These are phyloP conservation scores for Hordeum marinum DNA, from an alignment of 176 grass and related monocot species.

Conservation along the genomic window DNA sequence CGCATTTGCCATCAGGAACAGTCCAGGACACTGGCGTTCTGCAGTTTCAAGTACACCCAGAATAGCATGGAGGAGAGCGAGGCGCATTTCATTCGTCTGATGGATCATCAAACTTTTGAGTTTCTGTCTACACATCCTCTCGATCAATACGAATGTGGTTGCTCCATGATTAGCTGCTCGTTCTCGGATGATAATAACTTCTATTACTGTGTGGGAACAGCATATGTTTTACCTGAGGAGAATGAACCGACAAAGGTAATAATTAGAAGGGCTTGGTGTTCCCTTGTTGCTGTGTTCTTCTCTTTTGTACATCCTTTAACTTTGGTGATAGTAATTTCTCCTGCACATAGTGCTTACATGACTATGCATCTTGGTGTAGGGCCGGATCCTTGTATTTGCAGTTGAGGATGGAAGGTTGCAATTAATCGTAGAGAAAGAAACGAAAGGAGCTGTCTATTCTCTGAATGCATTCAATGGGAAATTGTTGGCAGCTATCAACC, in stretches of 20 bases:
- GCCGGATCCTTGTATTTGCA: slow-evolving; percentile 83
- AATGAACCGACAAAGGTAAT: slow-evolving; percentile 89
- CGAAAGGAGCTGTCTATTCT: slow-evolving; percentile 81
- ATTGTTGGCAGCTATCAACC: slow-evolving; percentile 89
- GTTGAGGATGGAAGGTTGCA: slow-evolving; percentile 85
- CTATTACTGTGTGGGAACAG: slow-evolving; percentile 91
- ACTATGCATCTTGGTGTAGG: slow-evolving; percentile 40
- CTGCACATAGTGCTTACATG: slow-evolving; percentile 12
- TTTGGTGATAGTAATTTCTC: not conserved
- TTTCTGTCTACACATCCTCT: slow-evolving; percentile 65
- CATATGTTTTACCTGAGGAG: slow-evolving; percentile 92
- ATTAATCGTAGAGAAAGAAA: slow-evolving; percentile 90
- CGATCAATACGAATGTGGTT: slow-evolving; percentile 79
- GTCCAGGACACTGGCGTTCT: slow-evolving; percentile 72
- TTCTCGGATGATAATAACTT: slow-evolving; percentile 85
- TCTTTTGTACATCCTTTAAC: not conserved
- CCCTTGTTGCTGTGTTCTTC: not conserved
- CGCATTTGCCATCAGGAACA: slow-evolving; percentile 92
- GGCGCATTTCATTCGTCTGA: slow-evolving; percentile 67
- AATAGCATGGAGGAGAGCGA: slow-evolving; percentile 62
- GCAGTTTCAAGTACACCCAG: slow-evolving; percentile 53
- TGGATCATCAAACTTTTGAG: slow-evolving; percentile 94
- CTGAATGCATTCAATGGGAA: slow-evolving; percentile 95
- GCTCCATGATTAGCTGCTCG: slow-evolving; percentile 85
- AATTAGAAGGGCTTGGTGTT: not conserved